These are phyloP conservation scores for Rhizophagus sp. DNA, from an alignment of 192 early-diverging fungal genomes.

Conservation along the genomic window DNA sequence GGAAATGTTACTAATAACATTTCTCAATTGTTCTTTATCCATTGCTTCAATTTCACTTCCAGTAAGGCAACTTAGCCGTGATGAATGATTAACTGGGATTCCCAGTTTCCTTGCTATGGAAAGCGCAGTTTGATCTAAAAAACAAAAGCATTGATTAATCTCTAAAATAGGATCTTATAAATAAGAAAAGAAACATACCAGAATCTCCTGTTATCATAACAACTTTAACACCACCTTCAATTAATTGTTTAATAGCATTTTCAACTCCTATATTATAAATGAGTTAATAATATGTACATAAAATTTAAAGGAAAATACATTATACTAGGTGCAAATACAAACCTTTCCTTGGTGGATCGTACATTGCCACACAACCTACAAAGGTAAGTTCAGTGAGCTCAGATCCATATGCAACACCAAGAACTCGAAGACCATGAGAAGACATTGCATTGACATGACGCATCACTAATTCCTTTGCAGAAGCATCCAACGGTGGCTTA, in stretches of 20 bases:
- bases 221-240: constrained; percentile 80
- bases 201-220: constrained; percentile 99
- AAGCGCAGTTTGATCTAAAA: constrained; percentile 75
- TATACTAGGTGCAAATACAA: not conserved
- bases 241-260: constrained; percentile 70
- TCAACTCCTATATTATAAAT: constrained; percentile 52
- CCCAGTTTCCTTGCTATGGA: constrained; percentile 88
- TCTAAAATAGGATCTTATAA: not conserved
- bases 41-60: constrained; percentile 73
- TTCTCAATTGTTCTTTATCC: constrained; percentile 60
- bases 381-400: constrained; percentile 63
- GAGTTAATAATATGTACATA: not conserved
- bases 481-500: constrained; percentile 53
- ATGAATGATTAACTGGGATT: constrained; percentile 66
- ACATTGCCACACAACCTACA: constrained; percentile 86
- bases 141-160: constrained; percentile 30
- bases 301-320: too few species aligned
- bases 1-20: constrained; percentile 59
- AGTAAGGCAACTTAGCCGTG: constrained; percentile 64
- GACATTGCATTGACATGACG: constrained; percentile 69
- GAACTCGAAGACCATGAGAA: constrained; percentile 77
- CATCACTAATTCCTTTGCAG: constrained; percentile 58
- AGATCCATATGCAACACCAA: constrained; percentile 79
- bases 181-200: constrained; percentile 32
- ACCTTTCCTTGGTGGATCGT: constrained; percentile 83